Base-by-base conservation (phyloP, 1,139 yeast species). In the Hansenula sp. region DNA sequence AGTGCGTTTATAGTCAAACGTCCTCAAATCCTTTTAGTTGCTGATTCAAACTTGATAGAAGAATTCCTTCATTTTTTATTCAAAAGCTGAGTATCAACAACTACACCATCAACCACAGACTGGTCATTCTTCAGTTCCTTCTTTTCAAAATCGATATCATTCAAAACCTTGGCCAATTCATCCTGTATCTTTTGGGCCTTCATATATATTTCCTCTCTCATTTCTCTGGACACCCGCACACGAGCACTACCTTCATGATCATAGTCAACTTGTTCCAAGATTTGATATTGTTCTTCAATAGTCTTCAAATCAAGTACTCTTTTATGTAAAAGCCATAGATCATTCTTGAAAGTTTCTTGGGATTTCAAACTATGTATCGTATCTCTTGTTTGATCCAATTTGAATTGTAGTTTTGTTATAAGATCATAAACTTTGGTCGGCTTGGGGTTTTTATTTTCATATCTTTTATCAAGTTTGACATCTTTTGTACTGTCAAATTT, bases 241-340 rank as follows among this genome's bases (percentile, higher is more conserved):
- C n/a, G n/a, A 4, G 25, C 11, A n/a, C 18, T 12, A 11, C 28
- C 19, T 8, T 35, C 17, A 3, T 30, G 27, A 12, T 8, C 27
- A 21, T 15, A 19, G 33, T 40, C 21, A 19, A 33, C 38, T 18
- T 40, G 33, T 17, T 40, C 41, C n/a, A 40, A 33, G 2, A 34
- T 40, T 28, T 40, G 41, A 15, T 33, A 40, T 29, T 40, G 41
- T 21, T 40, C 41, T 29, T 40, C 41, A n/a, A 27, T 40, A 1
- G 16, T 33, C 15, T 40, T 40, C 8, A 40, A 16, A 19, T 40
- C 41, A 13, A 34, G n/a, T 5, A 33, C 16, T 33, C 34, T 32
- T 17, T 40, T 40, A 7, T 33, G 34, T 7, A 40, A 27, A 8
- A 28, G 5, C 41, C 41, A 40, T 2, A 33, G 7, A 13, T 40